phyloP scores from a whole-genome alignment of 805 yeast genomes.

The Peterozyma toletana region DNA sequence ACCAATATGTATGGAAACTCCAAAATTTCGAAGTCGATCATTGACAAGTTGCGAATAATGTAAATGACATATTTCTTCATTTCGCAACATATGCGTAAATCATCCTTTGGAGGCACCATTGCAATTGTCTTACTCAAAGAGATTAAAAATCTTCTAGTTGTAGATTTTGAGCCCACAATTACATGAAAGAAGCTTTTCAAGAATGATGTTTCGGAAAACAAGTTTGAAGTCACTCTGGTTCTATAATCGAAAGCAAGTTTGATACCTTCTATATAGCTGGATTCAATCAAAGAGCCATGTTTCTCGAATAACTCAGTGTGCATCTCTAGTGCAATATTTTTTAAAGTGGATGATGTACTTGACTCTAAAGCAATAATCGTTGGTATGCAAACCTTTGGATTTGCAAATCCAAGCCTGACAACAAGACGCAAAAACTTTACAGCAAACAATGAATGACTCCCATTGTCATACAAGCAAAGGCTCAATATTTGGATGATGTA shows the following conservation, averaged over 20 bases:
- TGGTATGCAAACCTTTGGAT: conserved; percentile 64
- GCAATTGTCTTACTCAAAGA: conserved; percentile 24
- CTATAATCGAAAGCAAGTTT: conserved; percentile 43
- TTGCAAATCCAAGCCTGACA: conserved; percentile 61
- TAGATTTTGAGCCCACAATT: conserved; percentile 28
- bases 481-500: conserved; percentile 42
- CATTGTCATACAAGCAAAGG: conserved; percentile 35
- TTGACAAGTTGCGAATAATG: conserved; percentile 30
- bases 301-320: conserved; percentile 53
- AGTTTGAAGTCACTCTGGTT: conserved; percentile 15
- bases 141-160: conserved; percentile 33
- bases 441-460: conserved; percentile 40
- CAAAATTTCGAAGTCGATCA: conserved; percentile 28
- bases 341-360: conserved; percentile 35
- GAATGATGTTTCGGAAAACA: conserved; percentile 23
- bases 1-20: conserved; percentile 47
- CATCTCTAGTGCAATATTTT: conserved; percentile 40
- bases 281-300: conserved; percentile 65
- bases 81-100: conserved; percentile 9
- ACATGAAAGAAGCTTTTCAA: conserved; percentile 34
- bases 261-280: conserved; percentile 58
- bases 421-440: conserved; percentile 48
- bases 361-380: conserved; percentile 66
- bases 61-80: conserved; percentile 22
- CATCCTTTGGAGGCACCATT: conserved; percentile 18